phyloP scores from a whole-genome alignment of 1,139 yeast genomes.

The Magnusiomyces suaveolens region DNA sequence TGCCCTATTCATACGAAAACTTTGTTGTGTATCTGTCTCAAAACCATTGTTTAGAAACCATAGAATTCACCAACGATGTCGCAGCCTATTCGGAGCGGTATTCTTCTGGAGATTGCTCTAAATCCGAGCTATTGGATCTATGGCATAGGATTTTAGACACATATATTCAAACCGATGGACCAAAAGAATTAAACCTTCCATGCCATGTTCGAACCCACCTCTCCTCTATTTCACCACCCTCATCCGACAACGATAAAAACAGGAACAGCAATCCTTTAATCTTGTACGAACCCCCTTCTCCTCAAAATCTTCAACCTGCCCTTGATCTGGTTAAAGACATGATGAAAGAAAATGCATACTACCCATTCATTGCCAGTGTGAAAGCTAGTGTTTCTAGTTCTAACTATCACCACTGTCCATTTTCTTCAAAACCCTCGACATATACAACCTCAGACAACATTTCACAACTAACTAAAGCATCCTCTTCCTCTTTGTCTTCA shows the following conservation, averaged over 20 bases:
- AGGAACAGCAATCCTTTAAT: background rate
- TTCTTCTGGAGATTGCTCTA: background rate
- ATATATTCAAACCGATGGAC: slow-evolving; percentile 25
- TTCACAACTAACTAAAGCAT: background rate
- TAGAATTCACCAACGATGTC: slow-evolving; percentile 30
- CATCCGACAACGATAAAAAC: background rate
- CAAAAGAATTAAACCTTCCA: slow-evolving; percentile 30
- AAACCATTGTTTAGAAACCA: slow-evolving; percentile 31
- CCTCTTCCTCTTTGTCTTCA: background rate
- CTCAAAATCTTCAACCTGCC: slow-evolving; percentile 22
- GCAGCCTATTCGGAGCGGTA: slow-evolving; percentile 19
- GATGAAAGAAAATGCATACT: slow-evolving; percentile 28
- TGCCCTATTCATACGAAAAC: slow-evolving; percentile 26
- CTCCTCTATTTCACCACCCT: slow-evolving; percentile 7
- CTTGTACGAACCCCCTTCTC: slow-evolving; percentile 19
- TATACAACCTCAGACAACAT: background rate
- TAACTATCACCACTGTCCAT: background rate
- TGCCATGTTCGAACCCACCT: slow-evolving; percentile 23
- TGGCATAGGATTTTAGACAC: slow-evolving; percentile 29
- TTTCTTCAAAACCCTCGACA: background rate
- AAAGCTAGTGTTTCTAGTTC: background rate
- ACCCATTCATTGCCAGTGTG: slow-evolving; percentile 18
- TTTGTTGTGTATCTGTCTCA: slow-evolving; percentile 27
- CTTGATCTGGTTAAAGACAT: slow-evolving; percentile 25
- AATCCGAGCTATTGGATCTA: slow-evolving; percentile 12